phyloP scores from a whole-genome alignment of 805 yeast genomes.

The Candida maris region DNA sequence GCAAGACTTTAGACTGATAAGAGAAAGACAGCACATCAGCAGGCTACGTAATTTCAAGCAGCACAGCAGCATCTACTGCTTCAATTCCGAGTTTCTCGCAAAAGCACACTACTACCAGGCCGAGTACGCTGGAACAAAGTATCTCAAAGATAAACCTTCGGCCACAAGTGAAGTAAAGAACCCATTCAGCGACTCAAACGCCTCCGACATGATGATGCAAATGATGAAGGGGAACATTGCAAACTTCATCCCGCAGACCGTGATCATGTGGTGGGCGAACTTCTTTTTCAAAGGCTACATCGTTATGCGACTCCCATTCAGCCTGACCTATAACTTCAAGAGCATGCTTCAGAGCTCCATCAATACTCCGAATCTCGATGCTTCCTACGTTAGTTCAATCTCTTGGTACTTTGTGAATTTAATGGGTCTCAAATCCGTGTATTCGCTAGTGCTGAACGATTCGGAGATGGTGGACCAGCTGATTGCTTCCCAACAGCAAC shows the following conservation, averaged over 20 bases:
- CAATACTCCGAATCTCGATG: constrained; percentile 79
- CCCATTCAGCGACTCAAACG: constrained; percentile 67
- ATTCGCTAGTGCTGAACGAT: constrained; percentile 62
- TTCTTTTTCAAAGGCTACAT: constrained; percentile 90
- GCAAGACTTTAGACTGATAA: constrained; percentile 45
- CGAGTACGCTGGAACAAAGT: constrained; percentile 39
- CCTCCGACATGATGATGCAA: constrained; percentile 67
- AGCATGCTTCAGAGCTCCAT: constrained; percentile 90
- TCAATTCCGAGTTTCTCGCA: constrained; percentile 44
- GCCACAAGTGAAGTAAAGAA: constrained; percentile 42
- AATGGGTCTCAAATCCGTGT: constrained; percentile 78
- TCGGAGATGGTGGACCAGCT: constrained; percentile 42
- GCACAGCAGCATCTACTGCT: constrained; percentile 47
- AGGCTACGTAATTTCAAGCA: constrained; percentile 56
- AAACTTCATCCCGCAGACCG: constrained; percentile 84
- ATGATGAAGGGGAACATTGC: constrained; percentile 81
- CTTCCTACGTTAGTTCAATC: constrained; percentile 86
- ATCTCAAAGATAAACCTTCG: constrained; percentile 44
- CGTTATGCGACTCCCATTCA: constrained; percentile 86
- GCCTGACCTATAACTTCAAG: constrained; percentile 84
- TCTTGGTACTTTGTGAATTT: constrained; percentile 94
- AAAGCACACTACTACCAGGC: constrained; percentile 55
- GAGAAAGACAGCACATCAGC: constrained; percentile 62
- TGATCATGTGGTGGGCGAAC: constrained; percentile 95
- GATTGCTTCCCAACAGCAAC: constrained; percentile 38